phyloP scores from a whole-genome alignment of 176 grass and related monocot species.

The Musa schizocarpa region DNA sequence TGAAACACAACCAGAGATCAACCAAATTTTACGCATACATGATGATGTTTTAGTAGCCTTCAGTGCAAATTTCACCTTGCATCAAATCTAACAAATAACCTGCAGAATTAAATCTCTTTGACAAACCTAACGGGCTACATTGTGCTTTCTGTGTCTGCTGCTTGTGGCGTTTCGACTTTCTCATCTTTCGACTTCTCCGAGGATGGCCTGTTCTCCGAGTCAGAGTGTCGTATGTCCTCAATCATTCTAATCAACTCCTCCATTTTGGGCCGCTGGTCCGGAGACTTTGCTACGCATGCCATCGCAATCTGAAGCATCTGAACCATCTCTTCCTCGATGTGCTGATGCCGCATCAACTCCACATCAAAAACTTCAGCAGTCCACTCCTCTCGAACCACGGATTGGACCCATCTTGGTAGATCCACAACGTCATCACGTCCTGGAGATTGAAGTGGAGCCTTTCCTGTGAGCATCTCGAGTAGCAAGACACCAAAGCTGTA shows the following conservation, averaged over 20 bases:
- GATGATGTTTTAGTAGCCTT: no score
- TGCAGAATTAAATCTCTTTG: background rate
- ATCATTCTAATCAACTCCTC: slow-evolving; percentile 85
- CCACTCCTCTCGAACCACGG: slow-evolving; percentile 94
- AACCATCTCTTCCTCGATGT: slow-evolving; percentile 94
- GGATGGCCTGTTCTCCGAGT: slow-evolving; percentile 51
- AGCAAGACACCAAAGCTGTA: slow-evolving; percentile 91
- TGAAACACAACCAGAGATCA: no score
- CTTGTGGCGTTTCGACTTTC: slow-evolving; percentile 4
- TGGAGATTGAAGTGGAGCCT: slow-evolving; percentile 74
- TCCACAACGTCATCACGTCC: slow-evolving; percentile 51
- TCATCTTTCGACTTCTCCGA: slow-evolving; percentile 40
- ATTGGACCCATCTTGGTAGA: slow-evolving; percentile 84
- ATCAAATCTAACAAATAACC: background rate
- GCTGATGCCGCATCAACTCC: slow-evolving; percentile 61
- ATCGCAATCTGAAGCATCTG: slow-evolving; percentile 97
- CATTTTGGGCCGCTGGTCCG: slow-evolving; percentile 82
- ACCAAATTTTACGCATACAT: no score
- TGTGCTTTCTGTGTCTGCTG: background rate
- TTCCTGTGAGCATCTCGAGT: slow-evolving; percentile 86
- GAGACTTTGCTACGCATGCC: slow-evolving; percentile 42
- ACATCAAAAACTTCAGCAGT: slow-evolving; percentile 88
- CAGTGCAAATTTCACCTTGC: no score
- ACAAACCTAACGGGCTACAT: background rate
- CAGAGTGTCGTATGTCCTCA: slow-evolving; percentile 38